These are phyloP conservation scores for Fusarium longipes DNA, from an alignment of 2,329 filamentous ascomycete genomes.

Conservation along the genomic window DNA sequence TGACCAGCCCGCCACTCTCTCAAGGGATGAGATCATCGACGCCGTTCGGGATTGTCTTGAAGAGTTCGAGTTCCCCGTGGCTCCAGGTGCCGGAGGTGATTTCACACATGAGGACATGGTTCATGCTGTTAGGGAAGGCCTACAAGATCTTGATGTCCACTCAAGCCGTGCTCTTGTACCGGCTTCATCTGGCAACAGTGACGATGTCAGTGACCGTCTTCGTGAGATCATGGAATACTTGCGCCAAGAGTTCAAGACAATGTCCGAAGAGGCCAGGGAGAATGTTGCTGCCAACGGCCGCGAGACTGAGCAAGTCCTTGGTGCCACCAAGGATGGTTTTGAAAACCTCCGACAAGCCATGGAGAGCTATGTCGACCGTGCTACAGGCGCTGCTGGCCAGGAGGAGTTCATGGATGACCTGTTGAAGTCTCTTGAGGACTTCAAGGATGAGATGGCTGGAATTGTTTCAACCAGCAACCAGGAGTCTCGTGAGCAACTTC, in stretches of 20 bases:
- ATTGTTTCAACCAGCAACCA: conserved; percentile 64
- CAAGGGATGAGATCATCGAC: conserved; percentile 84
- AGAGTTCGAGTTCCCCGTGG: conserved; percentile 80
- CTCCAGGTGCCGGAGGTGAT: conserved; percentile 64
- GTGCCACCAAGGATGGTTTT: conserved; percentile 87
- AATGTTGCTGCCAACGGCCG: conserved; percentile 82
- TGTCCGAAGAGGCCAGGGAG: conserved; percentile 76
- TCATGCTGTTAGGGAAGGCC: conserved; percentile 70
- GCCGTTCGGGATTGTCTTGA: conserved; percentile 89
- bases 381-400: conserved; percentile 74
- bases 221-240: conserved; percentile 74
- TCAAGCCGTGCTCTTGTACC: conserved; percentile 56
- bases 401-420: conserved; percentile 82
- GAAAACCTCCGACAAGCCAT: conserved; percentile 84
- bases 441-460: conserved; percentile 73
- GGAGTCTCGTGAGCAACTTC: conserved; percentile 72
- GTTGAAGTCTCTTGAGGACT: conserved; percentile 72
- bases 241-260: conserved; percentile 67
- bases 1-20: conserved; percentile 74
- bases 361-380: conserved; percentile 81
- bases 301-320: conserved; percentile 88
- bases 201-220: conserved; percentile 66
- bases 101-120: conserved; percentile 72
- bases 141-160: conserved; percentile 63
- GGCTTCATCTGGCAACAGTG: conserved; percentile 51